Conservation (phyloP, 352 stramenopile species). For the Albugo candida region DNA sequence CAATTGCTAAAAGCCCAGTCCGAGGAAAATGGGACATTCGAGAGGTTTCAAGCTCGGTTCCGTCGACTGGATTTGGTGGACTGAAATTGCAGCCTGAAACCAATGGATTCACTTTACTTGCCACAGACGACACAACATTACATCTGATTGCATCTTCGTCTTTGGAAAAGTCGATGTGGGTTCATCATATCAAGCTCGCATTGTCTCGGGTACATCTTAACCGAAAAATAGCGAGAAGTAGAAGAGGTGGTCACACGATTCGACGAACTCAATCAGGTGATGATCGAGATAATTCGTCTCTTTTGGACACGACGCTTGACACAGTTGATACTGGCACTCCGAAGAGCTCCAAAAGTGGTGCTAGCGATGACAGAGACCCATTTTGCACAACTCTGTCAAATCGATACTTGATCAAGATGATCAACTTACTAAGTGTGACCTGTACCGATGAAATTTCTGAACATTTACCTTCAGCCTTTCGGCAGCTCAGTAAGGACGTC, state of each 20-base stretch:
- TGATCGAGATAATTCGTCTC: conserved; percentile 49
- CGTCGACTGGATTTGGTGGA: conserved; percentile 59
- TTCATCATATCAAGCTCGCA: conserved; percentile 13
- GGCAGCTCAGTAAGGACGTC: conserved; percentile 72
- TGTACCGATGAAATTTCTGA: conserved; percentile 28
- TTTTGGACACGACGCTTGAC: conserved; percentile 11
- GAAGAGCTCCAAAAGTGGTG: too few relatives aligned
- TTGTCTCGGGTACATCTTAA: too few relatives aligned
- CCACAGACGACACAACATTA: conserved; percentile 67
- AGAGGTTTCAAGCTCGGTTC: conserved; percentile 55
- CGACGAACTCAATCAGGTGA: neutral
- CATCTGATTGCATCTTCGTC: conserved; percentile 60
- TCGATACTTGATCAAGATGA: neutral
- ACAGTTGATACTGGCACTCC: neutral
- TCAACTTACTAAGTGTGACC: conserved; percentile 16
- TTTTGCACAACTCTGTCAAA: neutral
- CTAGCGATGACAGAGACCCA: too few relatives aligned
- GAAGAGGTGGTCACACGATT: too few relatives aligned
- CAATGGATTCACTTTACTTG: conserved; percentile 67
- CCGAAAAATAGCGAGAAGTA: too few relatives aligned
- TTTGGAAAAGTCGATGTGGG: conserved; percentile 64
- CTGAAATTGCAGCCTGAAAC: conserved; percentile 58
- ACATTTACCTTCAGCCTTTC: conserved; percentile 35
- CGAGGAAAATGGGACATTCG: conserved; percentile 68
- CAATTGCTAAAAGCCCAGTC: conserved; percentile 57